Percentiles rank a stretch among this genome's conserved stretches.
Conservation (phyloP, 768 basidiomycete genomes). For the Naematelia aurantialba region DNA sequence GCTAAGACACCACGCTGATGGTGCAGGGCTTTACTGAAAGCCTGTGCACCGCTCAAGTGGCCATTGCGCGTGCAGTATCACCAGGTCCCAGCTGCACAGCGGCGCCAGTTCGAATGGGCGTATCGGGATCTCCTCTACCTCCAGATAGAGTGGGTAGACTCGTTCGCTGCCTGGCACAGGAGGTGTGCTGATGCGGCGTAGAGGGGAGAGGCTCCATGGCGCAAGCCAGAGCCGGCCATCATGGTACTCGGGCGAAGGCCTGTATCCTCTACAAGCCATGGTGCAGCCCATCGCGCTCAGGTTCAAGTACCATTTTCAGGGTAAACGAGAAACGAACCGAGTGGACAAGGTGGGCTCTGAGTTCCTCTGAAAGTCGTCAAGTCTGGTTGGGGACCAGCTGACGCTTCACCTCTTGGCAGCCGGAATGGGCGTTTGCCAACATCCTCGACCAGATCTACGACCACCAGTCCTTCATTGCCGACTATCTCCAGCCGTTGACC, state of each 20-base stretch:
- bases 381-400: background rate
- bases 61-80: slow-evolving; percentile 69
- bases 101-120: slow-evolving; percentile 66
- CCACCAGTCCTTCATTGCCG: slow-evolving; percentile 74
- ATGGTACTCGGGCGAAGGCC: slow-evolving; percentile 55
- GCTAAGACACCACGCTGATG: background rate
- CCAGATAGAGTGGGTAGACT: slow-evolving; percentile 66
- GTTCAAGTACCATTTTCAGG: slow-evolving; percentile 94
- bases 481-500: slow-evolving; percentile 67
- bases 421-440: slow-evolving; percentile 96
- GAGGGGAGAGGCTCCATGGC: slow-evolving; percentile 42
- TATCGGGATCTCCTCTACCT: slow-evolving; percentile 73
- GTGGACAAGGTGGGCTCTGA: slow-evolving; percentile 70
- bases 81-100: slow-evolving; percentile 55
- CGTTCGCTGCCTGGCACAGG: background rate
- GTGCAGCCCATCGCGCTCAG: slow-evolving; percentile 76
- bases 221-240: slow-evolving; percentile 48
- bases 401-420: slow-evolving; percentile 54
- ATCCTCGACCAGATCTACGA: slow-evolving; percentile 81
- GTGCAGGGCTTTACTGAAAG: slow-evolving; percentile 60
- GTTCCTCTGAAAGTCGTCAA: background rate
- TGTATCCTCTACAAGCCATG: slow-evolving; percentile 81
- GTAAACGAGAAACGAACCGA: slow-evolving; percentile 77
- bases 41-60: slow-evolving; percentile 79
- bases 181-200: slow-evolving; percentile 12